Conservation (phyloP, 108 stramenopile species). For the Pseudonitzschia delicatissima region DNA sequence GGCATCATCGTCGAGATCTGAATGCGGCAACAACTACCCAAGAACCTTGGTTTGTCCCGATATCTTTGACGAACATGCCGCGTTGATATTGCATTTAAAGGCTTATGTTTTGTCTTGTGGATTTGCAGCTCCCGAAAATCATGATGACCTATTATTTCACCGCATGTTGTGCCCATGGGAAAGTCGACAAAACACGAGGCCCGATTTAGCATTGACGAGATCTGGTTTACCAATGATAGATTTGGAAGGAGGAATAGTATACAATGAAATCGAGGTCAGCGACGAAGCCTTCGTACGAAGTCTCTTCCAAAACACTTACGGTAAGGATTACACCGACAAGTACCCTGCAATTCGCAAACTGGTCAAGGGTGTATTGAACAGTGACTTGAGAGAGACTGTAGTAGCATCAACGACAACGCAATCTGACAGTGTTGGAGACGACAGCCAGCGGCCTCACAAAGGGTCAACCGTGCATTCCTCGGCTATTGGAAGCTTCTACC, state of each 20-base stretch:
- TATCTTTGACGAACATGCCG: constrained; percentile 80
- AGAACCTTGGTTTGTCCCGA: constrained; percentile 33
- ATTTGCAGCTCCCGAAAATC: constrained; percentile 9
- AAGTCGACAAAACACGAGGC: background rate
- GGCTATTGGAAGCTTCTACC: constrained; percentile 5
- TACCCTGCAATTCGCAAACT: constrained; percentile 68
- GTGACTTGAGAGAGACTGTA: constrained; percentile 38
- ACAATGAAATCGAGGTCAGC: constrained; percentile 22
- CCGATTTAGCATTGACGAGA: background rate
- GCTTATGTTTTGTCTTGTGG: constrained; percentile 52
- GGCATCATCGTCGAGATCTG: too few relatives aligned
- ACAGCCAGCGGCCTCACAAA: background rate
- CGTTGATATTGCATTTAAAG: constrained; percentile 51
- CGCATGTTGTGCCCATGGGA: constrained; percentile 29
- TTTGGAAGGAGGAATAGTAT: background rate
- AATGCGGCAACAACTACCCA: constrained; percentile 29
- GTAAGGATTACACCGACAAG: constrained; percentile 30
- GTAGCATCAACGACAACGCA: too few relatives aligned
- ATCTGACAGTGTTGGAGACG: constrained; percentile 19
- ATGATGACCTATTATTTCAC: constrained; percentile 5
- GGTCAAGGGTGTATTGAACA: constrained; percentile 59
- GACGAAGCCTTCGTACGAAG: constrained; percentile 46
- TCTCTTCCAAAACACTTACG: constrained; percentile 50
- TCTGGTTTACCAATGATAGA: constrained; percentile 14
- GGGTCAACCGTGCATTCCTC: background rate